Percentiles rank a stretch among this genome's conserved stretches.
phyloP scores from a whole-genome alignment of 345 rosid genomes.

The Gossypium bickii region DNA sequence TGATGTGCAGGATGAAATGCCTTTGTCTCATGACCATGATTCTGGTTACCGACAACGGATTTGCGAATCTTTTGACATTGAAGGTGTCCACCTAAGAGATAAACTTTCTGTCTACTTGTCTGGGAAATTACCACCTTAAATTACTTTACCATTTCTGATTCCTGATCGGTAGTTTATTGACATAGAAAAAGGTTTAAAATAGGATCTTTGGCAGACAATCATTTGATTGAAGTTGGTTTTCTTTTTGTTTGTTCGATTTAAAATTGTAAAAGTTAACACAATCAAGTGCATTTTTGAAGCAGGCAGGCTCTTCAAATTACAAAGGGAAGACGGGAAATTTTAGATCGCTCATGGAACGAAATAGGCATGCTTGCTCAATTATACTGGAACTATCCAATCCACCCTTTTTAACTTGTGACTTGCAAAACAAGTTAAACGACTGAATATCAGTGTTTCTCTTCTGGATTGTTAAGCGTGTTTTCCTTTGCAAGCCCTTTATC shows the following conservation, averaged over 20 bases:
- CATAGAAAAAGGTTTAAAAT: neutral
- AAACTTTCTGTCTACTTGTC: constrained; percentile 40
- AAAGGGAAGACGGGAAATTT: neutral
- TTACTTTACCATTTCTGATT: neutral
- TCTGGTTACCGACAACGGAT: constrained; percentile 38
- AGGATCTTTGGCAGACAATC: neutral
- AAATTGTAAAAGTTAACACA: neutral
- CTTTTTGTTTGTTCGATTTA: neutral
- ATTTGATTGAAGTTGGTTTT: neutral
- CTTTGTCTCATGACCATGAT: constrained; percentile 36
- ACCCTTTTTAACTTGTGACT: too few relatives aligned
- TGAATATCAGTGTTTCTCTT: neutral
- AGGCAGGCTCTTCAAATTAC: constrained; percentile 4
- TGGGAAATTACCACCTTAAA: constrained; percentile 26
- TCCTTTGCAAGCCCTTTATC: too few relatives aligned
- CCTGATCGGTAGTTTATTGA: neutral
- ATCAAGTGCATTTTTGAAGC: neutral
- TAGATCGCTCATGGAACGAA: too few relatives aligned
- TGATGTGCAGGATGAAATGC: constrained; percentile 28
- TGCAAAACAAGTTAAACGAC: too few relatives aligned
- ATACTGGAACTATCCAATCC: too few relatives aligned
- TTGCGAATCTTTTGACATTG: constrained; percentile 32
- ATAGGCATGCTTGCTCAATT: too few relatives aligned
- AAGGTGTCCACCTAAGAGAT: constrained; percentile 45
- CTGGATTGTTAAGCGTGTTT: neutral